Conservation (phyloP, 768 basidiomycete genomes). For the Coprinopsis cinerea region DNA sequence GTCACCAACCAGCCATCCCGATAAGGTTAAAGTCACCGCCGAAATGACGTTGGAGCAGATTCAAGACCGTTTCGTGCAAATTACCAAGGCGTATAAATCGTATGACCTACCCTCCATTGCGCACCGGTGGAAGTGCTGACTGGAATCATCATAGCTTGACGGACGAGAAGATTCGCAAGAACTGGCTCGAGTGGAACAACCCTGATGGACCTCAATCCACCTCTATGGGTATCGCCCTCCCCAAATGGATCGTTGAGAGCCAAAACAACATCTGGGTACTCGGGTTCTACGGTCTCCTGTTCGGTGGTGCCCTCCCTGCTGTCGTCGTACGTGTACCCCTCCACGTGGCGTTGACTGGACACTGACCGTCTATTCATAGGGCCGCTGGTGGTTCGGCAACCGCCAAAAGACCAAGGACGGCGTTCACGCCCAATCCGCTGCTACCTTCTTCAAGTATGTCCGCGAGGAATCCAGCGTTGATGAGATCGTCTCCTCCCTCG, state of each 20-base stretch:
- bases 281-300: slow-evolving; percentile 78
- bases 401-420: slow-evolving; percentile 90
- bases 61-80: slow-evolving; percentile 78
- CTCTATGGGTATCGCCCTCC: slow-evolving; percentile 91
- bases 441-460: slow-evolving; percentile 82
- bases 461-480: slow-evolving; percentile 71
- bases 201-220: slow-evolving; percentile 96
- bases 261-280: slow-evolving; percentile 91
- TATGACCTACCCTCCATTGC: slow-evolving; percentile 27
- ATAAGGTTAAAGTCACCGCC: slow-evolving; percentile 81
- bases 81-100: slow-evolving; percentile 98
- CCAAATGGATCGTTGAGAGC: slow-evolving; percentile 88
- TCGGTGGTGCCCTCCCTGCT: slow-evolving; percentile 81
- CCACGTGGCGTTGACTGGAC: not conserved
- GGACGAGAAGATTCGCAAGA: slow-evolving; percentile 87
- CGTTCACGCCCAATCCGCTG: slow-evolving; percentile 72
- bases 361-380: slow-evolving; percentile 31
- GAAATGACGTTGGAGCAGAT: slow-evolving; percentile 87
- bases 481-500: slow-evolving; percentile 67
- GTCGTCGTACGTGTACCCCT: slow-evolving; percentile 42
- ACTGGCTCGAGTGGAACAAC: slow-evolving; percentile 84
- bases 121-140: not conserved
- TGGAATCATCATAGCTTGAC: slow-evolving; percentile 54
- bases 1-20: slow-evolving; percentile 71
- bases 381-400: slow-evolving; percentile 97